Evolutionary conservation across 768 basidiomycete species (phyloP), one percentile per base, ranked within the genome.

Genomic region (Calocybe gangraenosa): DNA sequence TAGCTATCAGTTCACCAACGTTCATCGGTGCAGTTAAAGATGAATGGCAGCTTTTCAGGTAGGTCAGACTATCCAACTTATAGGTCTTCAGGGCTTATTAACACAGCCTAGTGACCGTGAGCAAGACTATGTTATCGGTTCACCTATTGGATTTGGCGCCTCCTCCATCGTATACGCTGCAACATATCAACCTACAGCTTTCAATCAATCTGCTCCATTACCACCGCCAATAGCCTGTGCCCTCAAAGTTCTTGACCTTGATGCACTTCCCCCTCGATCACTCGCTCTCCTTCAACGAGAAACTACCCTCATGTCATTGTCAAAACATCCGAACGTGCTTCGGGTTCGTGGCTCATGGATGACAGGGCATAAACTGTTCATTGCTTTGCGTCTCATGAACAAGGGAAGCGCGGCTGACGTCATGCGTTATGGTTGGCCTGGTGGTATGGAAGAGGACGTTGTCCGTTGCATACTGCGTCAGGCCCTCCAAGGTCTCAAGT

Each of bases 321-420:
- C 82, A 9, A 94, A 94, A 56, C 92, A 93, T 49, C 89, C 90
- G n/a, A 92, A 94, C 53, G 91, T 94, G 15, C 73, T 94, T 10
- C 87, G 92, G 46, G 92, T 95, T 3, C 83, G 92, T 53, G 92
- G 92, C 14, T 84, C 84, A 13, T 95, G 92, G 92, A 76, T 88
- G 57, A 74, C 81, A 3, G 91, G 87, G 33, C 84, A 87, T 63
- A 87, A 85, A 57, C 74, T 95, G 6, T 78, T 81, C 59, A 94
- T 95, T 49, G 92, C 92, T 7, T 68, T 92, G 46, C 87, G 91
- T 41, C 78, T 93, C 40, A 93, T 93, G 90, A 89, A 84, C 58
- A 87, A 81, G 48, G 91, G 91, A 17, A 90, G 87, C 54, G 85
- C 87, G 7, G 80, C 85, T 22, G 88, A 94, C 61, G 79, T 92